Base-by-base conservation (phyloP, 2,329 filamentous ascomycete genomes). In the Samsoniella hepiali region DNA sequence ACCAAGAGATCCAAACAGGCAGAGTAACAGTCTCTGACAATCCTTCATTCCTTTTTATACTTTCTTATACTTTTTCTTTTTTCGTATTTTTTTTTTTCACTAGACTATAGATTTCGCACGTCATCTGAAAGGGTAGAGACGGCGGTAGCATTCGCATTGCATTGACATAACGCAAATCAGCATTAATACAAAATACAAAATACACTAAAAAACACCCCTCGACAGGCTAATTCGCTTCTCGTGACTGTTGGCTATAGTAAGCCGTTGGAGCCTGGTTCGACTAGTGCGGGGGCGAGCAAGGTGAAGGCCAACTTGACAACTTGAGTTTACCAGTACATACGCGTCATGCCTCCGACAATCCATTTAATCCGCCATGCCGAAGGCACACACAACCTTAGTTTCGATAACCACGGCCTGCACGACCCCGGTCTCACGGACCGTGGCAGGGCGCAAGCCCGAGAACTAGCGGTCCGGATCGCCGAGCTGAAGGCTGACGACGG, bases 301-400 rank as follows among this genome's bases (percentile, higher is more conserved):
- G 50, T 36, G 31, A 36, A 5, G 1, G 47, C 22, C 22, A 22
- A 22, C 47, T 50, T 10, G 13, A 49, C n/a, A 22, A 13, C 11
- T 13, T 3, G 8, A 50, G 6, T 32, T 50, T 9, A 32, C 10
- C 29, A 31, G 31, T 31, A 44, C 31, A 31, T 17, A n/a, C 2
- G 17, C 40, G 38, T 40, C 32, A 81, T 81, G 79, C 71, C 77
- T 2, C 75, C 77, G 47, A 81, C 77, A 45, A 74, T 88, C 66
- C 82, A 88, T 72, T 77, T 87, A 65, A 82, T 90, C 66, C 86
- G 88, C 72, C 87, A 90, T 72, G 88, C 86, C 11, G 78, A 89
- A 76, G 91, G 90, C 74, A 85, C 83, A 70, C 91, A 95, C 81
- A 95, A 95, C 73, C 82, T 92, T 70, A 79, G 69, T 66, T 69